phyloP scores from a whole-genome alignment of 495 filamentous ascomycete genomes.

The Tuber borchii region DNA sequence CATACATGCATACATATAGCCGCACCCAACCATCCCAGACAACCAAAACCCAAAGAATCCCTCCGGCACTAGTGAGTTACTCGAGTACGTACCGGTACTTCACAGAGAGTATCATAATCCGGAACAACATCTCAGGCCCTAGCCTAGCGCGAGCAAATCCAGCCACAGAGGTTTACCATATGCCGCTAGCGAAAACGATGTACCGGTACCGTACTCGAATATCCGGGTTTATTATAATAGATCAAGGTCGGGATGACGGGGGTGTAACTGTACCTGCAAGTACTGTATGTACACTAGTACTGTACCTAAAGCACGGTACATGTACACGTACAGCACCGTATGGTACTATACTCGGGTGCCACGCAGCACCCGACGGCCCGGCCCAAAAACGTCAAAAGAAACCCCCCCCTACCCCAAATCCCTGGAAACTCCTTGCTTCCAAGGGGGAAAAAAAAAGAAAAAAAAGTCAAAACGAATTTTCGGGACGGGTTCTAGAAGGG shows the following conservation, averaged over 20 bases:
- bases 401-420: not conserved
- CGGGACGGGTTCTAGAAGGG: not conserved
- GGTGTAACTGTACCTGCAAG: not conserved
- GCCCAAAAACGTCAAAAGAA: not conserved
- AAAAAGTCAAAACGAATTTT: not conserved
- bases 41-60: not conserved
- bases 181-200: too few species aligned
- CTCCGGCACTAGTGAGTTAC: not conserved
- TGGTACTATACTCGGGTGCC: not conserved
- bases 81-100: not conserved
- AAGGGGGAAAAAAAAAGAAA: not conserved
- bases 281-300: not conserved
- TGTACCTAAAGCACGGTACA: not conserved
- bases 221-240: not conserved
- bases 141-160: not conserved
- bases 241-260: not conserved
- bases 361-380: not conserved
- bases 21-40: not conserved
- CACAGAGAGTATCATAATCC: not conserved
- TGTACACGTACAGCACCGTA: too few species aligned
- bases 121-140: not conserved
- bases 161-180: not conserved
- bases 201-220: too few species aligned
- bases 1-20: too few species aligned
- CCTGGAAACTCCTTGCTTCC: not conserved